These are phyloP conservation scores for Mercurialis annua DNA, from an alignment of 345 rosid species.

Conservation along the genomic window DNA sequence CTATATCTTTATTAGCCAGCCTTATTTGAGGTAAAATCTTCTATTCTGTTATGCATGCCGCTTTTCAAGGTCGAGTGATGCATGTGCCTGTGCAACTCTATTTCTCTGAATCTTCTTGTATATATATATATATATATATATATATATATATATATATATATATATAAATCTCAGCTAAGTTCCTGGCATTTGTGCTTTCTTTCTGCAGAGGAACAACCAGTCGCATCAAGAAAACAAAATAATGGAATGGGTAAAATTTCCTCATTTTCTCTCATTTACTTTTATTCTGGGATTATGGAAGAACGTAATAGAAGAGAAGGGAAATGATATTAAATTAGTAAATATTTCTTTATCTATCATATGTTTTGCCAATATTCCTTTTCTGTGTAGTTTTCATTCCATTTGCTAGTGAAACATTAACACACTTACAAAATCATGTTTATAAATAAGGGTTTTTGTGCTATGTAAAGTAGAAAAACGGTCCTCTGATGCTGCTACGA, in stretches of 20 bases:
- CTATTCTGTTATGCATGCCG: not conserved
- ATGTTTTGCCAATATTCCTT: too few relatives aligned
- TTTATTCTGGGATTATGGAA: not conserved
- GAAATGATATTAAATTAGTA: not conserved
- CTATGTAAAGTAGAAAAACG: too few relatives aligned
- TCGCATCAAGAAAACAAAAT: slow-evolving; percentile 5
- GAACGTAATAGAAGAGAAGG: not conserved
- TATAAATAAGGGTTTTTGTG: not conserved
- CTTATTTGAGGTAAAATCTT: not conserved
- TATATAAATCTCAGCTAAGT: not conserved
- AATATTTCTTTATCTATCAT: not conserved
- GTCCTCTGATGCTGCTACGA: too few relatives aligned
- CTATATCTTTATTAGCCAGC: slow-evolving; percentile 7
- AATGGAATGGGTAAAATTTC: slow-evolving; percentile 12
- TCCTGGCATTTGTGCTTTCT: not conserved
- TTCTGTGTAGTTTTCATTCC: not conserved
- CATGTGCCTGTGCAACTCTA: not conserved
- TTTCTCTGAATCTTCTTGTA: slow-evolving; percentile 1
- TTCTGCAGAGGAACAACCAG: slow-evolving; percentile 16
- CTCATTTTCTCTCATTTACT: not conserved
- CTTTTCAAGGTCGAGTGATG: not conserved
- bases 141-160: too few relatives aligned
- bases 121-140: too few relatives aligned
- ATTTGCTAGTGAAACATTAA: not conserved
- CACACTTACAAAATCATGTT: not conserved